A percentile compares a stretch with the other conserved stretches of the same genome.
Conservation (phyloP, 441 rosid genomes). For the Arabidopsis hybrid region DNA sequence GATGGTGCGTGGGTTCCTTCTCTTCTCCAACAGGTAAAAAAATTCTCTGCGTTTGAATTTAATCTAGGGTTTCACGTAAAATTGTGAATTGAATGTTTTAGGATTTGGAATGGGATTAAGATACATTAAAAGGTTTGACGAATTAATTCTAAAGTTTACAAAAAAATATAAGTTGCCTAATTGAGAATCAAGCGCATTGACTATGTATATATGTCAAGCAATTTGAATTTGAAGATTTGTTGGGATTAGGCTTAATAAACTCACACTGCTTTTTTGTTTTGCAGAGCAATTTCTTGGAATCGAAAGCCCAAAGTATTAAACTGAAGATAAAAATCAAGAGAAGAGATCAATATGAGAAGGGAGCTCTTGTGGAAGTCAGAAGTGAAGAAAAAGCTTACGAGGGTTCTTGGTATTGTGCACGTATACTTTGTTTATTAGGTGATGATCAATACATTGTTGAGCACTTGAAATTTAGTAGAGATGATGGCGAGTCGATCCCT, state of each 20-base stretch:
- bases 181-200: background rate
- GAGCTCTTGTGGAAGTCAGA: conserved; percentile 47
- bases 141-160: background rate
- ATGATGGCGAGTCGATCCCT: conserved; percentile 38
- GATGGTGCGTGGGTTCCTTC: conserved; percentile 52
- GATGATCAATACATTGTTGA: conserved; percentile 49
- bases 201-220: background rate
- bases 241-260: background rate
- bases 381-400: conserved; percentile 51
- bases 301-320: conserved; percentile 29
- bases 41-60: background rate
- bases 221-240: background rate
- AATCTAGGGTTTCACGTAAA: conserved; percentile 13
- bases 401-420: conserved; percentile 54
- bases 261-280: conserved; percentile 14
- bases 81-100: background rate
- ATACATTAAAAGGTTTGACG: background rate
- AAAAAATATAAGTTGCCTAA: background rate
- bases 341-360: conserved; percentile 40
- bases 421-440: conserved; percentile 29
- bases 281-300: conserved; percentile 39
- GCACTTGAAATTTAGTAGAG: conserved; percentile 45
- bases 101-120: background rate
- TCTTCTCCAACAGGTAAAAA: conserved; percentile 29
- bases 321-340: conserved; percentile 45